These are phyloP conservation scores for Colletotrichum tropicicola DNA, from an alignment of 2,329 filamentous ascomycete species.

Conservation along the genomic window DNA sequence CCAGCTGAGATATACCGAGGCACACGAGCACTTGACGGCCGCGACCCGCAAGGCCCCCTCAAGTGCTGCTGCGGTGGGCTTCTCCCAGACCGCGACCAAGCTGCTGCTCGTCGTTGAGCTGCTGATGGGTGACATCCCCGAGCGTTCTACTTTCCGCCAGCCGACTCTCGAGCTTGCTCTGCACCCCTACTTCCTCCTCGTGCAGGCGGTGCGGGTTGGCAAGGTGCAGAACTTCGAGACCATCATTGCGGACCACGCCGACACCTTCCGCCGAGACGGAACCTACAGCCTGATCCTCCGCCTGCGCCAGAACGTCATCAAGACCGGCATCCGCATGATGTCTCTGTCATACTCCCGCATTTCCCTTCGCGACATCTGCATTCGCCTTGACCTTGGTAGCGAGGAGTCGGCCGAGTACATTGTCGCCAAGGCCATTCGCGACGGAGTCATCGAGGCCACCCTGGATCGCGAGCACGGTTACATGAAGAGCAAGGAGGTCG, in stretches of 20 bases:
- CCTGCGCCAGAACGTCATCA: constrained; percentile 97
- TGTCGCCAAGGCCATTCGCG: constrained; percentile 96
- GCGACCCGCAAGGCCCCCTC: constrained; percentile 96
- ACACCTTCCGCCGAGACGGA: constrained; percentile 89
- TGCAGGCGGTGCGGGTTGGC: constrained; percentile 95
- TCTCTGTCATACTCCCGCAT: constrained; percentile 98
- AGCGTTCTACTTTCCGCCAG: constrained; percentile 92
- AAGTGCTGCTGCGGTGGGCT: constrained; percentile 87
- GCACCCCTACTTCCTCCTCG: constrained; percentile 91
- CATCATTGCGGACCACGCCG: constrained; percentile 81
- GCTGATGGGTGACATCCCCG: constrained; percentile 98
- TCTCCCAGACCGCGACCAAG: constrained; percentile 96
- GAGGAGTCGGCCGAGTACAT: constrained; percentile 99
- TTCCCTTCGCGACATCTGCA: constrained; percentile 95
- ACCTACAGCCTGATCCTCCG: constrained; percentile 96
- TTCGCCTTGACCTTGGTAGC: constrained; percentile 89
- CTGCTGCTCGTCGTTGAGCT: constrained; percentile 96
- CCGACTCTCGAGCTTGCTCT: constrained; percentile 86
- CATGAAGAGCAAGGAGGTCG: constrained; percentile 98
- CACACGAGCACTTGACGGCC: constrained; percentile 91
- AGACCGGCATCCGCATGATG: constrained; percentile 99
- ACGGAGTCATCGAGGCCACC: constrained; percentile 95
- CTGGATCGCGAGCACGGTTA: constrained; percentile 94
- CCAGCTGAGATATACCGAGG: constrained; percentile 95
- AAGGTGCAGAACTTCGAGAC: constrained; percentile 94